phyloP scores from a whole-genome alignment of 1,284 basidiomycete species.

The Uromyces viciae-fabae region DNA sequence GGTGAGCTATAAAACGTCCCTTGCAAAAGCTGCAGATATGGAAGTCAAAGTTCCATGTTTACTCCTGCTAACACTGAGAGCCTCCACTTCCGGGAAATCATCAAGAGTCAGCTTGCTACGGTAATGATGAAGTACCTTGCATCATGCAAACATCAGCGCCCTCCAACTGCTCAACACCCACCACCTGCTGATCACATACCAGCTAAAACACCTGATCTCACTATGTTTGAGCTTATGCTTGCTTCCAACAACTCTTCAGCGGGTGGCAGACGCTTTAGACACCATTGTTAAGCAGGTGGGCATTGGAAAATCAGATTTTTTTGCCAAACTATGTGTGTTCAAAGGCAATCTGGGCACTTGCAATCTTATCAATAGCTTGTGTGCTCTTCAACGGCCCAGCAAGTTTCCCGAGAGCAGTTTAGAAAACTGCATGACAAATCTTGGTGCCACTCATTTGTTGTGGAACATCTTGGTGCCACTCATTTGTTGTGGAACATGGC shows the following conservation, averaged over 20 bases:
- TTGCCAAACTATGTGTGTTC: not conserved
- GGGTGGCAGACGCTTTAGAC: not conserved
- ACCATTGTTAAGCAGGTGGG: not conserved
- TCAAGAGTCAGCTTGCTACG: not conserved
- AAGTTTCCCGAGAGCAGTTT: not conserved
- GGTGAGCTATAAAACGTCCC: too few species aligned
- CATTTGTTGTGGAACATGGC: constrained; percentile 8
- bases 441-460: not conserved
- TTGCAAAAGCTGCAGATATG: too few species aligned
- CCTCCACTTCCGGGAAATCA: not conserved
- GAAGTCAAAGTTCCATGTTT: too few species aligned
- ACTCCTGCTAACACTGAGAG: too few species aligned
- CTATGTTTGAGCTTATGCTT: constrained; percentile 3
- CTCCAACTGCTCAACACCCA: not conserved
- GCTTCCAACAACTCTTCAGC: not conserved
- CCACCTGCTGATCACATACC: not conserved
- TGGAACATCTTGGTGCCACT: not conserved
- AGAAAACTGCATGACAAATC: too few species aligned
- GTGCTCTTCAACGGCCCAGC: not conserved
- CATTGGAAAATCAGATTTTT: not conserved
- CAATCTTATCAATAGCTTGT: not conserved
- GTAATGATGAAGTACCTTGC: not conserved
- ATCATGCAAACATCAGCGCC: not conserved
- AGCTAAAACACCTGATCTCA: not conserved
- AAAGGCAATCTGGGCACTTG: constrained; percentile 10